Evolutionary conservation across 225 moss, liverwort and hornwort genomes (phyloP), one percentile per base, ranked within the genome.

Genomic region (Bryoerythrophyllum caledonicum): DNA sequence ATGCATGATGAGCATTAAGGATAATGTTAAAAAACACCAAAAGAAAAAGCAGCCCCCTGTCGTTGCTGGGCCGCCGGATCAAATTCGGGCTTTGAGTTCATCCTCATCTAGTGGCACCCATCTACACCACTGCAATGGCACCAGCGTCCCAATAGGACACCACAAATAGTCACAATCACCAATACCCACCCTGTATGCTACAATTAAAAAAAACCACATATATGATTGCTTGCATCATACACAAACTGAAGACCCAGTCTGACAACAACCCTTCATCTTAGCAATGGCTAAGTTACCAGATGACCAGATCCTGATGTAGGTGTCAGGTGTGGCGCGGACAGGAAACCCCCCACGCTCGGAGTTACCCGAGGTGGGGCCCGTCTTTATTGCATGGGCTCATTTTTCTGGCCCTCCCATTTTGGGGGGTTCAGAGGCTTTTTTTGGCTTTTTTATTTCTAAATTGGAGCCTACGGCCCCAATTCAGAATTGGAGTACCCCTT

Each of bases 101-200:
- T 59, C 59, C 59, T 71, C 58, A 71, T 71, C 71, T 8, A 28
- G 28, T 71, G 28, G 59, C 59, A 71, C 58, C 20, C 58, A 71
- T 71, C 37, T 37, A 6, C 37, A 37, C 37, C 0, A 59, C 41
- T 43, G 59, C n/a, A 12, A 59, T 59, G 4, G 12, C 4, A 27
- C 6, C 7, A 7, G 1, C 0, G 4, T 32, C 0, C 3, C 2
- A 28, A 72, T 72, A 44, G 4, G 30, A 46, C 72, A 60, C 13
- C 46, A 0, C 1, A 20, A 14, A 20, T 14, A 20, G n/a, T 13
- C 71, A 28, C 71, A n/a, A 6, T 12, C 7, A 4, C 71, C 59
- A 28, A 71, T 26, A 27, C 3, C 5, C 10, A 1, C 1, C 2
- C 23, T 17, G 11, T 25, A 11, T 40, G 40, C 40, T 25, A 26